Evolutionary conservation across 1,284 basidiomycete species (phyloP).

Genomic region (Chalciporus piperatoides): DNA sequence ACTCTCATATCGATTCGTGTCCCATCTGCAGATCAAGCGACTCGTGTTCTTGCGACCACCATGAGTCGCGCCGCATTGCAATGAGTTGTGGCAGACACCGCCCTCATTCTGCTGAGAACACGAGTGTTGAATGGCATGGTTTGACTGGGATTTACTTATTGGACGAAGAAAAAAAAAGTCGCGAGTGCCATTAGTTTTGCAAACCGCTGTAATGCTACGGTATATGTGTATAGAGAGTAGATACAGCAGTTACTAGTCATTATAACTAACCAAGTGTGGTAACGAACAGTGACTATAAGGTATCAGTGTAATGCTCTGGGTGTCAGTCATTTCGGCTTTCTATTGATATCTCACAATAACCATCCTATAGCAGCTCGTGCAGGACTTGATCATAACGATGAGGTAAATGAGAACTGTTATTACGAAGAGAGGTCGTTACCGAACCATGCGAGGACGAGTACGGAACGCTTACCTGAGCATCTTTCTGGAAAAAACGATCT

Average conservation of each 20-base stretch:
- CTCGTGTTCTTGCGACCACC: too few relatives aligned
- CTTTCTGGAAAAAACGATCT: slow-evolving; percentile 76
- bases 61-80: too few relatives aligned
- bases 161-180: too few relatives aligned
- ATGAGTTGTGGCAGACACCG: too few relatives aligned
- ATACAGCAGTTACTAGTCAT: slow-evolving; percentile 18
- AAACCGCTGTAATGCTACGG: too few relatives aligned
- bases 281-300: slow-evolving; percentile 2
- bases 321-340: background rate
- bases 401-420: slow-evolving; percentile 56
- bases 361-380: slow-evolving; percentile 54
- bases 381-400: slow-evolving; percentile 63
- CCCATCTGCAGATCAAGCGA: too few relatives aligned
- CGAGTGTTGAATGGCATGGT: background rate
- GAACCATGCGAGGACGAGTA: background rate
- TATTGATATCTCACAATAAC: slow-evolving; percentile 3
- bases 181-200: too few relatives aligned
- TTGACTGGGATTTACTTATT: background rate
- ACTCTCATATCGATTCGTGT: background rate
- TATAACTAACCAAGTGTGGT: slow-evolving; percentile 5
- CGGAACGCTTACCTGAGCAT: slow-evolving; percentile 63
- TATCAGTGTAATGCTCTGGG: slow-evolving; percentile 12
- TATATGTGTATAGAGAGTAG: slow-evolving; percentile 12
- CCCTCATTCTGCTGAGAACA: background rate
- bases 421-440: slow-evolving; percentile 11